Percentiles rank a stretch among this genome's conserved stretches.
These are phyloP conservation scores for Zizania palustris DNA, from an alignment of 202 grass and related monocot species.

Conservation along the genomic window DNA sequence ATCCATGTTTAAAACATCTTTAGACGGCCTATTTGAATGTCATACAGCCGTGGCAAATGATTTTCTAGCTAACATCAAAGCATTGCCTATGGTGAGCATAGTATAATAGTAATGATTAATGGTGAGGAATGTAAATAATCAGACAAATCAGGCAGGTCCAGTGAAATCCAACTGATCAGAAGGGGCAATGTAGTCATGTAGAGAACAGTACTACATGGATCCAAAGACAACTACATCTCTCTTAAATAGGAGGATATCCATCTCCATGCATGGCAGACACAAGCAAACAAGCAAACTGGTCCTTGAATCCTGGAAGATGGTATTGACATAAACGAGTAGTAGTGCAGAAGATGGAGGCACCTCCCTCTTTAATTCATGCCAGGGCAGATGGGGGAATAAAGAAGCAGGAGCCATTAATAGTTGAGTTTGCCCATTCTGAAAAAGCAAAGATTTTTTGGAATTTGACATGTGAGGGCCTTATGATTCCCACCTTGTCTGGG, in stretches of 20 bases:
- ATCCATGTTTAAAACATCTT: too few species aligned
- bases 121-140: too few species aligned
- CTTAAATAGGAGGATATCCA: constrained; percentile 48
- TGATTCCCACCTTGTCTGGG: constrained; percentile 76
- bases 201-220: constrained; percentile 28
- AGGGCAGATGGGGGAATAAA: constrained; percentile 46
- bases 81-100: neutral
- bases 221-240: constrained; percentile 29
- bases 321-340: constrained; percentile 39
- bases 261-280: constrained; percentile 40
- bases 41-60: too few species aligned
- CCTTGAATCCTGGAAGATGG: constrained; percentile 39
- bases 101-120: too few species aligned
- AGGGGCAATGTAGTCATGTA: constrained; percentile 20
- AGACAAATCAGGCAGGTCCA: too few species aligned
- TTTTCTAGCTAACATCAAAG: too few species aligned
- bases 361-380: constrained; percentile 40
- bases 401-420: constrained; percentile 19
- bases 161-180: neutral
- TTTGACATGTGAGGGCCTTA: constrained; percentile 39
- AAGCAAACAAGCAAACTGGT: constrained; percentile 38
- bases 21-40: too few species aligned
- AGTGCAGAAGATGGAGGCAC: constrained; percentile 49
- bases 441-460: constrained; percentile 27
- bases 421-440: constrained; percentile 14